Evolutionary conservation across 208 protist species (phyloP).

Genomic region (Trypanosoma brucei): DNA sequence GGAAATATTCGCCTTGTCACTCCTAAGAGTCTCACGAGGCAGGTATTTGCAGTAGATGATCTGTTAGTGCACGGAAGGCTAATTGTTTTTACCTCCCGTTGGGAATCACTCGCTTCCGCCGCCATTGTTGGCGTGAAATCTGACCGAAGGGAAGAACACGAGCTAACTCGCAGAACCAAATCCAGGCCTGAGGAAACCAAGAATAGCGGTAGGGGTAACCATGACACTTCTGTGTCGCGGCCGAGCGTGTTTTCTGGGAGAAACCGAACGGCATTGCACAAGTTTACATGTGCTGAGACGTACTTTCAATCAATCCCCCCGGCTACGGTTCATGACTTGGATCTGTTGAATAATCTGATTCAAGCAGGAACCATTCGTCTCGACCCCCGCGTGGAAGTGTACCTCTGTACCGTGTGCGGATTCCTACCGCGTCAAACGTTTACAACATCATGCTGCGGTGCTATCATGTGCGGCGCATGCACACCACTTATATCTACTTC

Average conservation of each 20-base stretch:
- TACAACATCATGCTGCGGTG: slow-evolving; percentile 81
- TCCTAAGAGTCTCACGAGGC: slow-evolving; percentile 27
- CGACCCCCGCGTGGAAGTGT: slow-evolving; percentile 16
- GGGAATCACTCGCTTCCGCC: slow-evolving; percentile 19
- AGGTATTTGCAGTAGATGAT: slow-evolving; percentile 62
- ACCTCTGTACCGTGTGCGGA: slow-evolving; percentile 55
- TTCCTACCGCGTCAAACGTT: slow-evolving; percentile 49
- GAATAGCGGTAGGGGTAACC: not conserved
- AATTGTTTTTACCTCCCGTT: slow-evolving; percentile 53
- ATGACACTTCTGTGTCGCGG: not conserved
- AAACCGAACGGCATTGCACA: slow-evolving; percentile 2
- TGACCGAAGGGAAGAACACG: not conserved
- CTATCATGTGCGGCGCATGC: slow-evolving; percentile 56
- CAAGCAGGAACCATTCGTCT: slow-evolving; percentile 41
- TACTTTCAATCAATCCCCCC: slow-evolving; percentile 43
- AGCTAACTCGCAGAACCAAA: not conserved
- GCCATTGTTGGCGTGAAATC: slow-evolving; percentile 11
- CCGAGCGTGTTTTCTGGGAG: not conserved
- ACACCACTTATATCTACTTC: slow-evolving; percentile 49
- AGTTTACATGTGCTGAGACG: slow-evolving; percentile 33
- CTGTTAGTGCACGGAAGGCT: slow-evolving; percentile 33
- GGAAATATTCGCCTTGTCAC: slow-evolving; percentile 34
- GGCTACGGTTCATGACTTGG: slow-evolving; percentile 39
- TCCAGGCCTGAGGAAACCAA: not conserved
- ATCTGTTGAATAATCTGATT: slow-evolving; percentile 62